Evolutionary conservation across 1,284 basidiomycete genomes (phyloP).

Genomic region (Tylopilus orsonianus): DNA sequence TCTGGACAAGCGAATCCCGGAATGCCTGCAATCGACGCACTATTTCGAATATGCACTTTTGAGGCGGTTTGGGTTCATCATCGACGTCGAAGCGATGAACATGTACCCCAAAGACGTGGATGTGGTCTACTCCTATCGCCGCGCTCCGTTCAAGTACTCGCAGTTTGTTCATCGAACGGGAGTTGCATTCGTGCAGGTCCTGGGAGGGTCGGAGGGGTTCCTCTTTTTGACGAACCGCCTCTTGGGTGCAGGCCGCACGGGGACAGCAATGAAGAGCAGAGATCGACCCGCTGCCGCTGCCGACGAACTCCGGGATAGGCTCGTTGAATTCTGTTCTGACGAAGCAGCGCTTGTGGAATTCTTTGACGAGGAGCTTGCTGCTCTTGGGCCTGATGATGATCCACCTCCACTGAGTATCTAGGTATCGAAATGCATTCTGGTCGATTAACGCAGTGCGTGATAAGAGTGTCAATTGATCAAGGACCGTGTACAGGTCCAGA

Average conservation of each 20-base stretch:
- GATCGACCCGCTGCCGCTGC: slow-evolving; percentile 50
- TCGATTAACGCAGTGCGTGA: slow-evolving; percentile 11
- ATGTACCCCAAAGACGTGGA: slow-evolving; percentile 79
- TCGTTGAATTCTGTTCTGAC: slow-evolving; percentile 71
- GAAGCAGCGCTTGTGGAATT: slow-evolving; percentile 54
- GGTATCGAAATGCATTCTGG: slow-evolving; percentile 13
- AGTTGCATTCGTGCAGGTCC: slow-evolving; percentile 82
- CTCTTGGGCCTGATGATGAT: slow-evolving; percentile 57
- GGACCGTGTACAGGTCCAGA: slow-evolving; percentile 8
- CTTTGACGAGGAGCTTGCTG: slow-evolving; percentile 71
- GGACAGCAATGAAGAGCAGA: slow-evolving; percentile 50
- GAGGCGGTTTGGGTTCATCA: slow-evolving; percentile 75
- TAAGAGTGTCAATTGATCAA: slow-evolving; percentile 2
- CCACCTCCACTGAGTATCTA: slow-evolving; percentile 57
- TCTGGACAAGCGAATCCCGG: slow-evolving; percentile 65
- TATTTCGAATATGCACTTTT: slow-evolving; percentile 85
- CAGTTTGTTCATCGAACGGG: slow-evolving; percentile 91
- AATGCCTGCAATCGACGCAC: slow-evolving; percentile 59
- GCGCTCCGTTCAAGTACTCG: slow-evolving; percentile 72
- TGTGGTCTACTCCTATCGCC: slow-evolving; percentile 88
- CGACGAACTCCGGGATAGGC: slow-evolving; percentile 57
- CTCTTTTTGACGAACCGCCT: slow-evolving; percentile 86
- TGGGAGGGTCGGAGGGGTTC: slow-evolving; percentile 79
- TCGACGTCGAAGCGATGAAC: slow-evolving; percentile 81
- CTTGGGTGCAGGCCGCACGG: slow-evolving; percentile 65